Conservation (phyloP, 1,284 basidiomycete genomes). For the Irpex sp. region DNA sequence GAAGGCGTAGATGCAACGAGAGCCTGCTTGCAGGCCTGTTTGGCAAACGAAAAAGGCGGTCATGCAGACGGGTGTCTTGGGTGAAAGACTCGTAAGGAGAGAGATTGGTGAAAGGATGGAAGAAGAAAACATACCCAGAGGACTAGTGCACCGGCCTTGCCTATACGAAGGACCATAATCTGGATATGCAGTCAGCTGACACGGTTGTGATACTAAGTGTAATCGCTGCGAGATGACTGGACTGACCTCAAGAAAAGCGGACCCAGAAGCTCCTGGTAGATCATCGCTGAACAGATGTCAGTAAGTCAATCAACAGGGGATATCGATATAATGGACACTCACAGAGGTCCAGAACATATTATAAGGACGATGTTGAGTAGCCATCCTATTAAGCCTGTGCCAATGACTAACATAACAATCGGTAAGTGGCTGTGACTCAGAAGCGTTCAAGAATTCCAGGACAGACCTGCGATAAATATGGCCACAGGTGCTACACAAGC, state of each 20-base stretch:
- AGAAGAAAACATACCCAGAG: slow-evolving; percentile 60
- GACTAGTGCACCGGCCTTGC: slow-evolving; percentile 63
- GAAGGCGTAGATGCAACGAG: slow-evolving; percentile 87
- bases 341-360: slow-evolving; percentile 75
- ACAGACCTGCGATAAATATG: slow-evolving; percentile 76
- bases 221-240: not conserved
- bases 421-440: not conserved
- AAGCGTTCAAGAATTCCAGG: not conserved
- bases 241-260: slow-evolving; percentile 61
- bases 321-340: slow-evolving; percentile 27
- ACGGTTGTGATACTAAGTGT: not conserved
- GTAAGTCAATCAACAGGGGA: too few relatives aligned
- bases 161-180: slow-evolving; percentile 75
- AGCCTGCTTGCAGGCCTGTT: slow-evolving; percentile 79
- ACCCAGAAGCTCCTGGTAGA: slow-evolving; percentile 60
- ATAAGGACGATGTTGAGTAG: slow-evolving; percentile 78
- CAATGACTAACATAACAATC: slow-evolving; percentile 47
- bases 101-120: not conserved
- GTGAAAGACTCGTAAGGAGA: not conserved
- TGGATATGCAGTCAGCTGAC: slow-evolving; percentile 59
- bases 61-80: slow-evolving; percentile 64
- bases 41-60: slow-evolving; percentile 84
- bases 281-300: slow-evolving; percentile 36
- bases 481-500: slow-evolving; percentile 54
- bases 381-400: slow-evolving; percentile 82